Evolutionary conservation across 2,329 filamentous ascomycete species (phyloP).

Genomic region (Sclerotinia sclerotiorum): DNA sequence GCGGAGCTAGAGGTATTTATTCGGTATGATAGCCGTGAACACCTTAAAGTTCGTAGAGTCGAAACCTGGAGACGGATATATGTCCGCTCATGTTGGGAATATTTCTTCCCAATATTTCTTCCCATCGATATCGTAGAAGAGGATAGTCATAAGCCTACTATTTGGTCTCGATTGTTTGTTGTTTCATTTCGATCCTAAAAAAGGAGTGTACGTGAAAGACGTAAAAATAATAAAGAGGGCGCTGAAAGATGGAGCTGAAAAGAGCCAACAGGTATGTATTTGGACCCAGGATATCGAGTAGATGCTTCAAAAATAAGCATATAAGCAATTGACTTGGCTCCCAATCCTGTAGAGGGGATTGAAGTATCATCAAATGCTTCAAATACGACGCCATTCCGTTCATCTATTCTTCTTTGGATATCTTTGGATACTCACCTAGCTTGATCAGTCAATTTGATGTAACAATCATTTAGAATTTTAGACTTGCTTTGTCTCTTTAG

Average conservation of each 20-base stretch:
- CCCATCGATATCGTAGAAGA: not conserved
- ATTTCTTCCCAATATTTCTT: not conserved
- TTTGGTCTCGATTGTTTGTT: not conserved
- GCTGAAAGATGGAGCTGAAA: not conserved
- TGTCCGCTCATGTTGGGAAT: not conserved
- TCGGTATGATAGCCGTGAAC: slow-evolving; percentile 1
- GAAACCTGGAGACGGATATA: not conserved
- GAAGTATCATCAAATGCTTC: not conserved
- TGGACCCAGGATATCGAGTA: not conserved
- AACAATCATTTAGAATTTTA: too few species aligned
- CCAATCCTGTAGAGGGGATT: not conserved
- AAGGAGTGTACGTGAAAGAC: not conserved
- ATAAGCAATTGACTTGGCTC: not conserved
- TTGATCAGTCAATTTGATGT: too few species aligned
- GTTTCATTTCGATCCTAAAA: not conserved
- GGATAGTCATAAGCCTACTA: not conserved
- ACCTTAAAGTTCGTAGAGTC: not conserved
- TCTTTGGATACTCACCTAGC: too few species aligned
- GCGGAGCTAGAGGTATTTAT: slow-evolving; percentile 2
- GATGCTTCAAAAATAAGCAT: not conserved
- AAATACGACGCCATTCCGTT: not conserved
- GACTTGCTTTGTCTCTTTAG: not conserved
- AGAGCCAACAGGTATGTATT: not conserved
- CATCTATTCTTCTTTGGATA: not conserved
- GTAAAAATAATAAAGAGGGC: not conserved